These are phyloP conservation scores for Arachis hypogaea DNA, from an alignment of 306 rosid genomes.

Conservation along the genomic window DNA sequence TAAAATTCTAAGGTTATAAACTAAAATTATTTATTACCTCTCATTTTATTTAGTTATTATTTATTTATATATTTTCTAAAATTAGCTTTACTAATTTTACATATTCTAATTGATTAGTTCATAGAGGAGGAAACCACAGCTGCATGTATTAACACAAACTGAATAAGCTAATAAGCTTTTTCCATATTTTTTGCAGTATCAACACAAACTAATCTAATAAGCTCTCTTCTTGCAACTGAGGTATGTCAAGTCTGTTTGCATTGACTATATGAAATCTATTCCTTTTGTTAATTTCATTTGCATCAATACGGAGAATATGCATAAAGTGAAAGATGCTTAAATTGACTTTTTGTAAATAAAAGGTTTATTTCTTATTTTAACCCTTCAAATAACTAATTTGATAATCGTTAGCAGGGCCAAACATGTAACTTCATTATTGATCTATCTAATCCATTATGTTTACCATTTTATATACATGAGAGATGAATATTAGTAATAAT, in stretches of 20 bases:
- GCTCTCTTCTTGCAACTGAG: constrained; percentile 88
- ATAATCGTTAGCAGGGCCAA: no score
- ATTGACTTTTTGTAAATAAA: no score
- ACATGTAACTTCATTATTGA: no score
- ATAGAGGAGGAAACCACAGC: constrained; percentile 98
- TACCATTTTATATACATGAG: no score
- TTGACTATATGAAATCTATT: constrained; percentile 22
- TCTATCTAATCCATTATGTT: no score
- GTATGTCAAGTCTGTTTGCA: constrained; percentile 52
- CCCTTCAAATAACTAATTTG: background rate
- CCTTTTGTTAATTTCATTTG: constrained; percentile 12
- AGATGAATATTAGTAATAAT: no score
- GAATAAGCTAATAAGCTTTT: constrained; percentile 29
- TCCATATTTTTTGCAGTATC: constrained; percentile 70
- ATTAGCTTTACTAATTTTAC: no score
- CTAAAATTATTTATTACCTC: no score
- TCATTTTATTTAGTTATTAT: no score
- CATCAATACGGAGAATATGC: constrained; percentile 26
- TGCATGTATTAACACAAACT: constrained; percentile 78
- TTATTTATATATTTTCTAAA: no score
- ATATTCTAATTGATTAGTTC: constrained; percentile 51
- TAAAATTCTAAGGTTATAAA: no score
- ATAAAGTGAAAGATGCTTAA: background rate
- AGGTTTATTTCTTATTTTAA: background rate
- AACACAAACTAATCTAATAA: constrained; percentile 71